Base-by-base conservation (phyloP, 2,329 filamentous ascomycete species). In the Diaporthe nobilis region DNA sequence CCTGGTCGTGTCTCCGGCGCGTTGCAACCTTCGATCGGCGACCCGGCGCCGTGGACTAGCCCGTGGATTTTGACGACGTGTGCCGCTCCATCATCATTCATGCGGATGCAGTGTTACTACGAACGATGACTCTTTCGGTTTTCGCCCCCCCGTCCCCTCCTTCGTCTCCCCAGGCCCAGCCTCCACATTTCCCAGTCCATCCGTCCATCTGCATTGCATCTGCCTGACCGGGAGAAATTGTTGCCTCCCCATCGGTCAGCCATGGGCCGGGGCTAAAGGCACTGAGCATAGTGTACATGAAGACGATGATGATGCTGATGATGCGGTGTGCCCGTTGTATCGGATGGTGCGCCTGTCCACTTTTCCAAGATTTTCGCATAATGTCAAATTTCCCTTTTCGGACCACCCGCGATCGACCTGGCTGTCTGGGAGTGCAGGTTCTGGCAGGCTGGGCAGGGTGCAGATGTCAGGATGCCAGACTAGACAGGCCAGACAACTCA, bases 1-100 rank as follows among this genome's bases (percentile, higher is more conserved):
- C 63, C 68, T 75, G 58, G 42, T 9, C 55, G 57, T 73, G 65
- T 70, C 74, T 34, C 58, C 47, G 60, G 74, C 74, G 74, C 74
- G 74, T 76, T 58, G 55, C 37, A 77, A 71, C 72, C 71, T 65
- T 63, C 44, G 57, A 61, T 63, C 57, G 71, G 57, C 47, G 57
- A 68, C 71, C 71, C 57, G 71, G 57, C 71, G 71, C 71, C 49
- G 55, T 73, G 55, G 71, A 65, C 55, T 73, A 37, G 51, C 4
- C 71, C 60, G 55, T 68, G 42, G 9, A 5, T 47, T 73, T 47
- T 68, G 42, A 70, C 65, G 65, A 70, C 65, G 49, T 70, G 65
- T 70, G 65, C 65, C 65, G 65, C 49, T 70, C 65, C 65, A n/a
- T 53, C 65, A 39, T 68, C 65, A 39, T 68, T 70, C 65, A 70